A percentile compares a stretch with the other conserved stretches of the same genome.
Evolutionary conservation across 164 flowering plant genomes (phyloP).

Genomic region (Piper betle): DNA sequence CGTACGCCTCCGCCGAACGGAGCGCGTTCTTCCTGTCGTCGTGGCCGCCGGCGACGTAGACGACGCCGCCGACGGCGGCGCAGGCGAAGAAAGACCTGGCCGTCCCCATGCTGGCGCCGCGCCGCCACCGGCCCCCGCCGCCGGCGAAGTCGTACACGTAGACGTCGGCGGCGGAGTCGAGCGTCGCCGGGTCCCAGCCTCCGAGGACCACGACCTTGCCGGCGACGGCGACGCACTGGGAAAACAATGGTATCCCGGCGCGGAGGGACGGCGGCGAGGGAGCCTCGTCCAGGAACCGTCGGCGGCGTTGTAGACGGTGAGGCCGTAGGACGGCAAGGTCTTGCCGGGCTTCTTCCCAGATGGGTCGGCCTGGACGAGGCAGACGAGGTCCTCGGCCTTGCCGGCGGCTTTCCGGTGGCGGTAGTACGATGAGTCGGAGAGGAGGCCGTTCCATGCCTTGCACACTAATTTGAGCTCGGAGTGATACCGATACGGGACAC

Average conservation of each 20-base stretch:
- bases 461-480: conserved; percentile 15
- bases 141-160: conserved; percentile 10
- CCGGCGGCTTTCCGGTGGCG: conserved; percentile 6
- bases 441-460: conserved; percentile 14
- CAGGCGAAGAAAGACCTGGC: conserved; percentile 22
- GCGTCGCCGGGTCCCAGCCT: conserved; percentile 24
- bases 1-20: conserved; percentile 14
- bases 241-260: conserved; percentile 18
- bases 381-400: conserved; percentile 15
- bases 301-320: conserved; percentile 13
- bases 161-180: conserved; percentile 18
- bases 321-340: conserved; percentile 5
- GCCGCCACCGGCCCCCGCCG: conserved; percentile 10
- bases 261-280: neutral
- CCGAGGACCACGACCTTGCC: conserved; percentile 20
- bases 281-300: conserved; percentile 11
- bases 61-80: conserved; percentile 7
- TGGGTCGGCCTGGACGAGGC: conserved; percentile 23
- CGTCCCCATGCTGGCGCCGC: conserved; percentile 12
- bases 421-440: conserved; percentile 7
- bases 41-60: conserved; percentile 21
- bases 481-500: conserved; percentile 16
- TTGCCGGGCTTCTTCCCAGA: neutral
- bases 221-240: conserved; percentile 18
- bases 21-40: conserved; percentile 21